A percentile compares a stretch with the other conserved stretches of the same genome.
Conservation (phyloP, 2,329 filamentous ascomycete genomes). For the Cercospora zeina region DNA sequence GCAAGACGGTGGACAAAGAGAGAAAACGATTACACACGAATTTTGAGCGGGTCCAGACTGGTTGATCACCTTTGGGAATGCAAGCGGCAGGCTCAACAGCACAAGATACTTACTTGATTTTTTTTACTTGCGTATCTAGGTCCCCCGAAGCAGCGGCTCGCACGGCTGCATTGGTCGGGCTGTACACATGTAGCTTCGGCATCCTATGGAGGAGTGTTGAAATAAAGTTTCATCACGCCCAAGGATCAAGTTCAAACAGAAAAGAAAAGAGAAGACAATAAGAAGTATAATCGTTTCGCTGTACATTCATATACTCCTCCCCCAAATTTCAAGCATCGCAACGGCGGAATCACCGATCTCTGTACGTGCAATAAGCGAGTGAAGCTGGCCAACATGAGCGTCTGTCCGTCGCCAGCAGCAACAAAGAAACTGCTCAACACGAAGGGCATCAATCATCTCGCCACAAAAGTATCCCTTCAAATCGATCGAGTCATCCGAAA, state of each 20-base stretch:
- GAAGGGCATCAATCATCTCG: background rate
- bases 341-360: background rate
- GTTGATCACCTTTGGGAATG: background rate
- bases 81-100: background rate
- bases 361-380: slow-evolving; percentile 3
- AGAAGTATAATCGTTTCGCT: background rate
- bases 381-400: background rate
- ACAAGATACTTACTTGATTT: background rate
- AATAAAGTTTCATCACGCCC: background rate
- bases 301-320: background rate
- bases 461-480: background rate
- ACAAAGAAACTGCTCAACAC: background rate
- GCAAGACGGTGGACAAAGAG: background rate
- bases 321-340: background rate
- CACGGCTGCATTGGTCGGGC: too few relatives aligned
- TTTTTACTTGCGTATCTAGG: too few relatives aligned
- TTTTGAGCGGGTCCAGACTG: background rate
- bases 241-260: background rate
- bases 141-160: too few relatives aligned
- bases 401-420: background rate
- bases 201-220: too few relatives aligned
- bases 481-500: background rate
- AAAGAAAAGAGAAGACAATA: background rate
- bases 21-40: background rate
- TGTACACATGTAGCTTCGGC: too few relatives aligned